Base-by-base conservation (phyloP, 495 filamentous ascomycete species). In the Jackrogersella multiformis region DNA sequence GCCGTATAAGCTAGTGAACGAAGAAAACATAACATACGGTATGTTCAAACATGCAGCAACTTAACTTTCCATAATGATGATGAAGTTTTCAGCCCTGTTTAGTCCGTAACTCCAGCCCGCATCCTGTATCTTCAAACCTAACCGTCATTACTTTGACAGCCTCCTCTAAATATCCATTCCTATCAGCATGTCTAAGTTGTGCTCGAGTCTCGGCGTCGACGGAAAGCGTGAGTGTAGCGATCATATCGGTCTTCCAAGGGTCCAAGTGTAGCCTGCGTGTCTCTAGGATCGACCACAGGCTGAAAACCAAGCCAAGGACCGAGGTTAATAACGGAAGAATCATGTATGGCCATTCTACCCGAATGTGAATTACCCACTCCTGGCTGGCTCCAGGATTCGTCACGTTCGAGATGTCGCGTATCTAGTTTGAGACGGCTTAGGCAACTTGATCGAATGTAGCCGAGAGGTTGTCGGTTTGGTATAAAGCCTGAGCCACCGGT, bases 311-410 rank as follows among this genome's bases (percentile, higher is more conserved):
- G 13, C 64, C 64, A 10, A 52, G 21, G 15, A 28, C 0, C 2
- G 66, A 46, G 1, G 64, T 39, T 1, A 52, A 23, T 21, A 68
- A 23, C 12, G 69, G 69, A 8, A 60, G 49, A 5, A 52, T 42
- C 48, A 71, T 64, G 18, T 68, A 71, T 2, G 46, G 4, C 69
- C 69, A 71, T 9, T 64, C 35, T 18, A 71, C 60, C 9, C 46
- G 41, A 32, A 68, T 64, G 4, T 60, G 35, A n/a, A 49, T 61
- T 0, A 56, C 38, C 68, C 69, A 71, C 21, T 71, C 69, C 15
- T 56, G 30, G 2, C 24, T 48, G 4, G 39, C 35, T 2, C 69
- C 64, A 0, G 30, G 6, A 4, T 56, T 46, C 3, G 26, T 64
- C 1, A 32, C 18, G 10, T 61, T 54, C 21, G 68, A 63, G 6